These are phyloP conservation scores for Penicillium bovifimosum DNA, from an alignment of 495 filamentous ascomycete genomes.

Conservation along the genomic window DNA sequence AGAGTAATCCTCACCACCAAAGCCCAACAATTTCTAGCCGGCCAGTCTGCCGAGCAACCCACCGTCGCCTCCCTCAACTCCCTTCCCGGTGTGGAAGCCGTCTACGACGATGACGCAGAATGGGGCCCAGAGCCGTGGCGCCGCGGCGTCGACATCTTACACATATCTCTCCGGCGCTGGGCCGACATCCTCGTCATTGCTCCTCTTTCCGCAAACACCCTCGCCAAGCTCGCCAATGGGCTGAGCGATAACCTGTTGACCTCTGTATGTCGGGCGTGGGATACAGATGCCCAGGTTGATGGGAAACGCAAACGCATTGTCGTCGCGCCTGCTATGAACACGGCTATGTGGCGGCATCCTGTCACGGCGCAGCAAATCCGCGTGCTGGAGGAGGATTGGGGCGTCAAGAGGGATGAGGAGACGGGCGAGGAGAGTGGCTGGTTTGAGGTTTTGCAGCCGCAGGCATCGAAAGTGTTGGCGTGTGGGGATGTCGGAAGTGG, in stretches of 20 bases:
- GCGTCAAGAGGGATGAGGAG: constrained; percentile 23
- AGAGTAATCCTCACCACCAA: constrained; percentile 62
- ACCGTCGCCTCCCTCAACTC: constrained; percentile 39
- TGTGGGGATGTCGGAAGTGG: constrained; percentile 65
- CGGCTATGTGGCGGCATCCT: constrained; percentile 73
- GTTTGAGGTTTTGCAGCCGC: constrained; percentile 61
- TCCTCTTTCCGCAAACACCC: constrained; percentile 61
- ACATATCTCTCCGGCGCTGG: constrained; percentile 69
- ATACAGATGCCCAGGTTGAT: constrained; percentile 54
- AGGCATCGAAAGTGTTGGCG: constrained; percentile 57
- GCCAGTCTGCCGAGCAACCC: constrained; percentile 62
- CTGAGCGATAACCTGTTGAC: constrained; percentile 55
- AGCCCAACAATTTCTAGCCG: constrained; percentile 59
- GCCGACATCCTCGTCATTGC: constrained; percentile 69
- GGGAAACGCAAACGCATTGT: constrained; percentile 38
- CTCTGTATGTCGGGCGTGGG: constrained; percentile 71
- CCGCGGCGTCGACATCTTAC: constrained; percentile 52
- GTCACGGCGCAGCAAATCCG: constrained; percentile 59
- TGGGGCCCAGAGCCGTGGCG: constrained; percentile 61
- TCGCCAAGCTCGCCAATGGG: constrained; percentile 62
- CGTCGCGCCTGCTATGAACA: constrained; percentile 71
- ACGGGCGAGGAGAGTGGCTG: constrained; percentile 43
- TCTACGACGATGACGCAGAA: constrained; percentile 65
- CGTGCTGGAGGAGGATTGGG: constrained; percentile 61
- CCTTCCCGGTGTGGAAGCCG: constrained; percentile 53